phyloP scores from a whole-genome alignment of 129 eudicot species.

The Solidago caesia region DNA sequence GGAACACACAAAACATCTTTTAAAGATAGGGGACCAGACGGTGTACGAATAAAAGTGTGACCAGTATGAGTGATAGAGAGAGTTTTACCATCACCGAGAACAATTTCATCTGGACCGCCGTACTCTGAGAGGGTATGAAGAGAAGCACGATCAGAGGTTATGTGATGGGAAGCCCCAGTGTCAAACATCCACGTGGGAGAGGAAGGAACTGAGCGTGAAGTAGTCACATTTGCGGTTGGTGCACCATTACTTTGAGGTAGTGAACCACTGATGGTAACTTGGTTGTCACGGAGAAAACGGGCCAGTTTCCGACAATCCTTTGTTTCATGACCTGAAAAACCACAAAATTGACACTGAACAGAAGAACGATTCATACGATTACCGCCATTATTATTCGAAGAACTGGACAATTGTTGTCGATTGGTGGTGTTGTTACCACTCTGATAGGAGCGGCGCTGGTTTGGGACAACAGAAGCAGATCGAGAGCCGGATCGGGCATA shows the following conservation, averaged over 20 bases:
- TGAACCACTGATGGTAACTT: not conserved
- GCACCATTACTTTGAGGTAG: not conserved
- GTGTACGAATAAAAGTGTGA: constrained; percentile 8
- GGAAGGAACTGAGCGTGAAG: not conserved
- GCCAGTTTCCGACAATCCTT: constrained; percentile 10
- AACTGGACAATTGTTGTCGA: not conserved
- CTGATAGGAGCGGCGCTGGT: not conserved
- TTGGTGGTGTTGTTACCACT: not conserved
- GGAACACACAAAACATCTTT: constrained; percentile 19
- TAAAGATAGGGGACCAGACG: constrained; percentile 4
- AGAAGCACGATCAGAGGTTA: not conserved
- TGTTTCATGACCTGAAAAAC: constrained; percentile 9
- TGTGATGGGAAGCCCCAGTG: constrained; percentile 11
- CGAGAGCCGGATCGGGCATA: not conserved
- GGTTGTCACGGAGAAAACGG: constrained; percentile 14
- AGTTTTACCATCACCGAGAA: constrained; percentile 21
- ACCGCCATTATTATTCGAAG: not conserved
- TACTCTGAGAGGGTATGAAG: constrained; percentile 15
- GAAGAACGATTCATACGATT: not conserved
- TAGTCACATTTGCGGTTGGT: not conserved
- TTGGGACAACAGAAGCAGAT: not conserved
- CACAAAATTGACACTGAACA: not conserved
- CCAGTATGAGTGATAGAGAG: constrained; percentile 24
- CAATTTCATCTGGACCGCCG: constrained; percentile 24
- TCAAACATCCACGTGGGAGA: not conserved